These are phyloP conservation scores for Crepidotus variabilis DNA, from an alignment of 768 basidiomycete genomes.

Conservation along the genomic window DNA sequence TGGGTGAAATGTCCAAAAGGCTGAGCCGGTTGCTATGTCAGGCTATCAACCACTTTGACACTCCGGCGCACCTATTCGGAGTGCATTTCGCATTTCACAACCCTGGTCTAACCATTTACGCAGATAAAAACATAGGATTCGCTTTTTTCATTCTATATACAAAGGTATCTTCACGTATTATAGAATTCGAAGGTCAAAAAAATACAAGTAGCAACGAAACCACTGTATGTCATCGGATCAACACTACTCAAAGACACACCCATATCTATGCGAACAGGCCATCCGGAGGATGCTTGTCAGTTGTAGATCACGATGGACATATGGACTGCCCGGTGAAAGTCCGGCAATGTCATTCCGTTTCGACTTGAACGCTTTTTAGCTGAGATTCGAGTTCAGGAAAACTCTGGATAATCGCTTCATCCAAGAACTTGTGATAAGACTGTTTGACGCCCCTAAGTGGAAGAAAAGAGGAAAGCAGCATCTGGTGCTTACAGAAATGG, in stretches of 20 bases:
- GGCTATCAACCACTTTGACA: not conserved
- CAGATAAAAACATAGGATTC: not conserved
- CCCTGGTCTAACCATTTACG: not conserved
- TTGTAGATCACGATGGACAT: no score
- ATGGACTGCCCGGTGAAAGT: not conserved
- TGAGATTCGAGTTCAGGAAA: slow-evolving; percentile 62
- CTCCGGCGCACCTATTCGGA: not conserved
- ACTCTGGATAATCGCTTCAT: slow-evolving; percentile 66
- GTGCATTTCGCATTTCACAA: not conserved
- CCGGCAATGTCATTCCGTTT: slow-evolving; percentile 4
- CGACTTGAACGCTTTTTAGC: slow-evolving; percentile 17
- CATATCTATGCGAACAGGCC: no score
- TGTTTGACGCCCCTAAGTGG: slow-evolving; percentile 23
- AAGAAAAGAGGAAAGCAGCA: not conserved
- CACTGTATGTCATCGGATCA: no score
- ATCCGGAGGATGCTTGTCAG: no score
- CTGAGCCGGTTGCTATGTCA: slow-evolving; percentile 25
- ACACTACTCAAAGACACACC: no score
- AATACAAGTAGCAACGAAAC: not conserved
- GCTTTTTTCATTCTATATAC: not conserved
- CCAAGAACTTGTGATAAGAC: slow-evolving; percentile 67
- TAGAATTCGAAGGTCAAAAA: not conserved
- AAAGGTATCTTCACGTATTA: not conserved
- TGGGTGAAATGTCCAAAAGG: slow-evolving; percentile 1
- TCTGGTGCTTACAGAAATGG: slow-evolving; percentile 54